Percentiles rank a stretch among this genome's conserved stretches.
Conservation (phyloP, 2,329 filamentous ascomycete species). For the Cytospora paraplurivora region DNA sequence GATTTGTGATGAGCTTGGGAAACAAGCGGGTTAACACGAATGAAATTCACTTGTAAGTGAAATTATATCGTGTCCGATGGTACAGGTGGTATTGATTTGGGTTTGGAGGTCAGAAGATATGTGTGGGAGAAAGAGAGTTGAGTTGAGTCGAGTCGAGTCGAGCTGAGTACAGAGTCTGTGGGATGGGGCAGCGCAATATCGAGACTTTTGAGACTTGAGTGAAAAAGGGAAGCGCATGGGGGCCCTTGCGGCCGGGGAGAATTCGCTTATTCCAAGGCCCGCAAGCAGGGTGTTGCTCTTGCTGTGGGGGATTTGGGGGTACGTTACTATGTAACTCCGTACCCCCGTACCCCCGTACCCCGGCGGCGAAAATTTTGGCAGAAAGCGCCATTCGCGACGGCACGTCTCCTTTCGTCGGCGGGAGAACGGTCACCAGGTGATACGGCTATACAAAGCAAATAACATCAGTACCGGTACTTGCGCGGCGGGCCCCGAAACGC, state of each 20-base stretch:
- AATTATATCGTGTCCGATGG: neutral
- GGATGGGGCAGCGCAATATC: neutral
- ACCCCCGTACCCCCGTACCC: neutral
- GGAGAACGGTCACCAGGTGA: neutral
- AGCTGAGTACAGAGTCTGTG: neutral
- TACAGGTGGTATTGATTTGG: no score
- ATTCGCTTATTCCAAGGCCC: neutral
- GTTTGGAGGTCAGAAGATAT: no score
- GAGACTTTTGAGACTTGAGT: neutral
- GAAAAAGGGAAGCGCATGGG: neutral
- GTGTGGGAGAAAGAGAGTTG: neutral
- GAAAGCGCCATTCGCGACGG: slow-evolving; percentile 2
- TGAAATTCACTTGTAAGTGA: neutral
- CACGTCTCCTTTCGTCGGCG: neutral
- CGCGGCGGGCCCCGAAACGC: no score
- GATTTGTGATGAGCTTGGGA: neutral
- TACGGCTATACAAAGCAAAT: neutral
- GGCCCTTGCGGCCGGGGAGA: slow-evolving; percentile 1
- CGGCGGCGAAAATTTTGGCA: neutral
- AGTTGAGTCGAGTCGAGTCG: no score
- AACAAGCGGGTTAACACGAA: neutral
- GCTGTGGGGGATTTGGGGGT: neutral
- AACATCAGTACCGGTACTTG: no score
- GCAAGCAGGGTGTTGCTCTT: no score
- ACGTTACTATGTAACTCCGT: neutral